These are phyloP conservation scores for Meyerozyma guilliermondii DNA, from an alignment of 1,139 yeast species.

Conservation along the genomic window DNA sequence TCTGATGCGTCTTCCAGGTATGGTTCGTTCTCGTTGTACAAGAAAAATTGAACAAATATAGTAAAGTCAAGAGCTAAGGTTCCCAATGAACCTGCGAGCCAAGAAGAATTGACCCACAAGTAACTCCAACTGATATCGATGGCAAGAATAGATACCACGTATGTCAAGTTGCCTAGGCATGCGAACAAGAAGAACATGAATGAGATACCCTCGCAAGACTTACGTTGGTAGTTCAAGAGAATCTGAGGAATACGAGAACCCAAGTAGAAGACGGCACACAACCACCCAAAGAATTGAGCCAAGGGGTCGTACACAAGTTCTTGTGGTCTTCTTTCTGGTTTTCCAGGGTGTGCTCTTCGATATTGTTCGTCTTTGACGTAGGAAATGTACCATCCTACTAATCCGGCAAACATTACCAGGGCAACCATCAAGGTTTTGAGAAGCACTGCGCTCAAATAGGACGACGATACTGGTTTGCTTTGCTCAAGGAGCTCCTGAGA, in stretches of 20 bases:
- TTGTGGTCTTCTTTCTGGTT: constrained; percentile 22
- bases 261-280: constrained; percentile 78
- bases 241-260: constrained; percentile 93
- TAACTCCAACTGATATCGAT: constrained; percentile 70
- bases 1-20: constrained; percentile 1
- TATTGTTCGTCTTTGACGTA: constrained; percentile 34
- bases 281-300: constrained; percentile 89
- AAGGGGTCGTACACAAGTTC: constrained; percentile 58
- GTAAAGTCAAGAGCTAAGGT: constrained; percentile 79
- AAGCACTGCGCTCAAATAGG: constrained; percentile 21
- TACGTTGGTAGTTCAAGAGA: constrained; percentile 71
- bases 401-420: constrained; percentile 68
- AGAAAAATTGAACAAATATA: constrained; percentile 82
- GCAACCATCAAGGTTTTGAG: constrained; percentile 62
- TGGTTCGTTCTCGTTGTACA: constrained; percentile 47
- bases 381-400: constrained; percentile 81
- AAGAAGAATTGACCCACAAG: constrained; percentile 75
- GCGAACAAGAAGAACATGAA: constrained; percentile 91
- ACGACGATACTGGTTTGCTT: constrained; percentile 5
- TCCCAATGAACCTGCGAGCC: constrained; percentile 92
- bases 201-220: constrained; percentile 90
- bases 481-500: constrained; percentile 11
- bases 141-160: constrained; percentile 76
- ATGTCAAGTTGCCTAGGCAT: constrained; percentile 85
- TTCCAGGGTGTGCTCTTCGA: constrained; percentile 24